These are phyloP conservation scores for Pterocarpus macrocarpus DNA, from an alignment of 306 rosid species.

Conservation along the genomic window DNA sequence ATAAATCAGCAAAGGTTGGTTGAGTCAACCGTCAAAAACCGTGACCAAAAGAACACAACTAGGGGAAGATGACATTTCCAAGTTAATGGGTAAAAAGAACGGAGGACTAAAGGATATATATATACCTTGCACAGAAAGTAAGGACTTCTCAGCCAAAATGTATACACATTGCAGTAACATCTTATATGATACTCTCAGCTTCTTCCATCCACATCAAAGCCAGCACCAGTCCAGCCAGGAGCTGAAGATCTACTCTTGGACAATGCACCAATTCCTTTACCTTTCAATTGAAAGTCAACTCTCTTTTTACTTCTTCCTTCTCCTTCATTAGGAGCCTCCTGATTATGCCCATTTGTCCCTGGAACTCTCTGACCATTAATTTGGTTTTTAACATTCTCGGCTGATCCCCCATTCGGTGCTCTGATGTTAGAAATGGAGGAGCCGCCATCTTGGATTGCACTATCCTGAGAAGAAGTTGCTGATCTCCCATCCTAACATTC, in stretches of 20 bases:
- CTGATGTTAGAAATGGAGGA: constrained; percentile 53
- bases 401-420: constrained; percentile 54
- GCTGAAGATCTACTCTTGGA: constrained; percentile 76
- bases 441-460: constrained; percentile 46
- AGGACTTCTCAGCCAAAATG: constrained; percentile 37
- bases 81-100: constrained; percentile 28
- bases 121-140: constrained; percentile 39
- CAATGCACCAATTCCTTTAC: constrained; percentile 87
- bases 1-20: constrained; percentile 38
- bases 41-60: constrained; percentile 1
- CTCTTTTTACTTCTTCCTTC: constrained; percentile 83
- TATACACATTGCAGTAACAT: constrained; percentile 35
- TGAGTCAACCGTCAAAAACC: constrained; percentile 32
- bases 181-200: constrained; percentile 39
- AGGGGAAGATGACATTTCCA: constrained; percentile 30
- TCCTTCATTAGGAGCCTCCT: constrained; percentile 58
- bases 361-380: constrained; percentile 54
- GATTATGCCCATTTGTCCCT: constrained; percentile 33
- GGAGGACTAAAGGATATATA: constrained; percentile 34
- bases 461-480: constrained; percentile 41
- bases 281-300: constrained; percentile 74
- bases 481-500: constrained; percentile 52
- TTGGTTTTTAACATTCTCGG: constrained; percentile 52
- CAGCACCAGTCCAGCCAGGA: constrained; percentile 94
- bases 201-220: constrained; percentile 88